Percentiles rank a stretch among this genome's conserved stretches.
These are phyloP conservation scores for Saraca asoca DNA, from an alignment of 331 rosid genomes.

Conservation along the genomic window DNA sequence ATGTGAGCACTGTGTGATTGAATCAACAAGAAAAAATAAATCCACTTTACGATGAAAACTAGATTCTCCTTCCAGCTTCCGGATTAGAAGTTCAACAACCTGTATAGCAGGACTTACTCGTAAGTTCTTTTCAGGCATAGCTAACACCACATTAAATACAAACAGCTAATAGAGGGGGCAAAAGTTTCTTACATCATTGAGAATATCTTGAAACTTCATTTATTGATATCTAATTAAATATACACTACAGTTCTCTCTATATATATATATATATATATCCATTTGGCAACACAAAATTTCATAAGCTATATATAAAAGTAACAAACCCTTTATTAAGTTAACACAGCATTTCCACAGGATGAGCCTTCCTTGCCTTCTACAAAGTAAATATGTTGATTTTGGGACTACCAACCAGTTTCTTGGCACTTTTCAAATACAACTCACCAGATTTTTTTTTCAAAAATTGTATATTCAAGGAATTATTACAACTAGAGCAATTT, in stretches of 20 bases:
- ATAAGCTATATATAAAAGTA: background rate
- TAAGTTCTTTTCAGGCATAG: slow-evolving; percentile 33
- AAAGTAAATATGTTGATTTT: background rate
- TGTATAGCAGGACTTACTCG: slow-evolving; percentile 42
- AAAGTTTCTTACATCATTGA: slow-evolving; percentile 5
- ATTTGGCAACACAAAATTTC: slow-evolving; percentile 1
- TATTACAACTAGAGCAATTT: background rate
- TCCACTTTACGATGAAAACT: slow-evolving; percentile 93
- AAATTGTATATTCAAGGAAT: background rate
- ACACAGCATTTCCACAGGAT: background rate
- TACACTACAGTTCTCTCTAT: slow-evolving; percentile 6
- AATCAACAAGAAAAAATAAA: slow-evolving; percentile 96
- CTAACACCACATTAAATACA: slow-evolving; percentile 11
- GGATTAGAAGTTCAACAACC: slow-evolving; percentile 97
- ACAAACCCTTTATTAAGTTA: slow-evolving; percentile 16
- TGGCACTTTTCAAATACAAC: slow-evolving; percentile 9
- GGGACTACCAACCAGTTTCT: slow-evolving; percentile 3
- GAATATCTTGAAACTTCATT: slow-evolving; percentile 17
- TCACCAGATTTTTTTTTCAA: background rate
- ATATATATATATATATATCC: too few relatives aligned
- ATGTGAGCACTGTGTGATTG: slow-evolving; percentile 95
- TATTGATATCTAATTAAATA: slow-evolving; percentile 9
- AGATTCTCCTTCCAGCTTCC: slow-evolving; percentile 86
- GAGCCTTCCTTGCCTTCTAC: background rate
- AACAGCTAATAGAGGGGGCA: slow-evolving; percentile 17